These are phyloP conservation scores for Ceratobasidium sp. DNA, from an alignment of 1,284 basidiomycete species.

Conservation along the genomic window DNA sequence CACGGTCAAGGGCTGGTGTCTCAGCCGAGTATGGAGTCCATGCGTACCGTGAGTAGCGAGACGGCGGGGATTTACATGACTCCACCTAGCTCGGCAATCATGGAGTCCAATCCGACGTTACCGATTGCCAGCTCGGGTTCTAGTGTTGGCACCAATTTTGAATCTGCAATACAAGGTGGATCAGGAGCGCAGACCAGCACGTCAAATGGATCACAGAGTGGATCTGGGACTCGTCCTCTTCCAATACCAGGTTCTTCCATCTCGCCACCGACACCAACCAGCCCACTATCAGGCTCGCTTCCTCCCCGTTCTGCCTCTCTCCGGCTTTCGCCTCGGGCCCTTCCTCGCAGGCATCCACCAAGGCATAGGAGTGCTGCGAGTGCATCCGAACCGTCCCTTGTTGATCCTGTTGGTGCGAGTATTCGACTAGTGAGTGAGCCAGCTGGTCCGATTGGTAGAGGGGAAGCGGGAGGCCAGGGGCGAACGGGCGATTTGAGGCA, in stretches of 20 bases:
- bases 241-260: background rate
- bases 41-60: conserved; percentile 38
- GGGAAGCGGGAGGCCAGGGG: background rate
- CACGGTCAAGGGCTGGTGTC: background rate
- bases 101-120: conserved; percentile 19
- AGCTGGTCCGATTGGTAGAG: background rate
- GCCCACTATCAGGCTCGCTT: conserved; percentile 4
- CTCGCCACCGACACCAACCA: background rate
- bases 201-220: no score
- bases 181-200: no score
- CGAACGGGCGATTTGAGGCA: no score
- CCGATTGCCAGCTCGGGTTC: conserved; percentile 1
- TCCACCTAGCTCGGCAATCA: conserved; percentile 24
- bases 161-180: no score
- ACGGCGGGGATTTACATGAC: conserved; percentile 33
- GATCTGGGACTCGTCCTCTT: background rate
- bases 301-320: conserved; percentile 25
- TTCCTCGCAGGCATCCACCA: conserved; percentile 27
- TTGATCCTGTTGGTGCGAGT: conserved; percentile 11
- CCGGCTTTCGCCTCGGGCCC: conserved; percentile 9
- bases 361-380: conserved; percentile 32
- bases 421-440: conserved; percentile 27
- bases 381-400: conserved; percentile 30
- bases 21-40: conserved; percentile 31
- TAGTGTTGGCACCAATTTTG: no score